Evolutionary conservation across 2,329 filamentous ascomycete genomes (phyloP).

Genomic region (Xylaria sp.): DNA sequence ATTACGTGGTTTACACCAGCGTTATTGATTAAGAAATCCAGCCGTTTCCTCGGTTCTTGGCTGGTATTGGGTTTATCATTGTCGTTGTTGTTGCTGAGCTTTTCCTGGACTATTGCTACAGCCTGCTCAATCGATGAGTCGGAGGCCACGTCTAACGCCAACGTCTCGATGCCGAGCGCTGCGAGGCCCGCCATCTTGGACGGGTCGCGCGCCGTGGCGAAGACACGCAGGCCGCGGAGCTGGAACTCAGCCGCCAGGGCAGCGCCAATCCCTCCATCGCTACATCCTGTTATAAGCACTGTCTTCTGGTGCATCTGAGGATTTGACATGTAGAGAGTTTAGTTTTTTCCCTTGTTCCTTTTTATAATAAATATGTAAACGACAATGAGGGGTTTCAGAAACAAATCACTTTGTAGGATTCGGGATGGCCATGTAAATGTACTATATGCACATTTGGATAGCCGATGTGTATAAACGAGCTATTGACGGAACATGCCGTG

Average conservation of each 20-base stretch:
- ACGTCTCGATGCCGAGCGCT: slow-evolving; percentile 42
- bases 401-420: not conserved
- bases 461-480: not conserved
- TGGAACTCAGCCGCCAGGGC: slow-evolving; percentile 50
- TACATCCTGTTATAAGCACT: slow-evolving; percentile 51
- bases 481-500: slow-evolving; percentile 11
- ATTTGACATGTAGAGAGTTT: no score
- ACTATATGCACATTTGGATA: not conserved
- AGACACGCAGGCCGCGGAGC: slow-evolving; percentile 46
- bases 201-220: slow-evolving; percentile 48
- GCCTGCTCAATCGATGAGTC: slow-evolving; percentile 43
- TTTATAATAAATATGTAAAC: not conserved
- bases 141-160: slow-evolving; percentile 49
- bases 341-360: not conserved
- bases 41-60: slow-evolving; percentile 19
- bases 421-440: not conserved
- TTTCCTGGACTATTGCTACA: slow-evolving; percentile 28
- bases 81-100: slow-evolving; percentile 7
- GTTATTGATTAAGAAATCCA: slow-evolving; percentile 48
- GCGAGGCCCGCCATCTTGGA: slow-evolving; percentile 43
- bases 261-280: slow-evolving; percentile 49
- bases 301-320: slow-evolving; percentile 40
- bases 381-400: not conserved
- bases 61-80: not conserved
- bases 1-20: slow-evolving; percentile 43